Conservation (phyloP, 306 rosid genomes). For the Pyrus betulifolia region DNA sequence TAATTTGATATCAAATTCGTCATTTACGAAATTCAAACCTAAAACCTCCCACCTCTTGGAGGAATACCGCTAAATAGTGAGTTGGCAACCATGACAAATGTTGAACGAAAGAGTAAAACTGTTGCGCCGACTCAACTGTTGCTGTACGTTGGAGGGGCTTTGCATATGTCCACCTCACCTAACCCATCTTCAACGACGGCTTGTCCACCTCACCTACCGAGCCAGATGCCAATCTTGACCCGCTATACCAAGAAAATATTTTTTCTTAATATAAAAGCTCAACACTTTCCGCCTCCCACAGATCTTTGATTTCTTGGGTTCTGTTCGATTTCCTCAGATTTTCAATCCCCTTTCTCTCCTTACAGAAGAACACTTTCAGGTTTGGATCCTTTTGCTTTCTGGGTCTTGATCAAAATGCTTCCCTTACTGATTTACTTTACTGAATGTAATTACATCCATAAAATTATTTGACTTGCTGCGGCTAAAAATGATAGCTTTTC, state of each 20-base stretch:
- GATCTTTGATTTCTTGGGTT: slow-evolving; percentile 16
- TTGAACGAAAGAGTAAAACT: not conserved
- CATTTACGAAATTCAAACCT: fast-evolving
- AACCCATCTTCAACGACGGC: slow-evolving; percentile 6
- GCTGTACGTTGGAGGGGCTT: not conserved
- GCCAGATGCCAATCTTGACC: slow-evolving; percentile 20
- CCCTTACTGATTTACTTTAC: not conserved
- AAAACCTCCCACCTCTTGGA: too few species aligned
- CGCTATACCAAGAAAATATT: not conserved
- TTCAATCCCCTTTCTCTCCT: not conserved
- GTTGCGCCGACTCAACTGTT: not conserved
- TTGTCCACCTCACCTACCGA: slow-evolving; percentile 21
- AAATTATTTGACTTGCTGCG: too few species aligned
- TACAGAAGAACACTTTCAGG: slow-evolving; percentile 32
- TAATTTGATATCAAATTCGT: not conserved
- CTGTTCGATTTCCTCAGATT: not conserved
- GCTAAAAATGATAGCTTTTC: not conserved
- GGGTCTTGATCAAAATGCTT: slow-evolving; percentile 1
- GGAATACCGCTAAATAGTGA: too few species aligned
- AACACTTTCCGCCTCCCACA: slow-evolving; percentile 4
- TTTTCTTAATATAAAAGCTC: not conserved
- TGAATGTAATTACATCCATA: not conserved
- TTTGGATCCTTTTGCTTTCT: slow-evolving; percentile 16
- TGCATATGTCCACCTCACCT: not conserved
- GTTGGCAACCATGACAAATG: too few species aligned